Conservation (phyloP, 192 early-diverging fungal species). For the Physocladia obscura region DNA sequence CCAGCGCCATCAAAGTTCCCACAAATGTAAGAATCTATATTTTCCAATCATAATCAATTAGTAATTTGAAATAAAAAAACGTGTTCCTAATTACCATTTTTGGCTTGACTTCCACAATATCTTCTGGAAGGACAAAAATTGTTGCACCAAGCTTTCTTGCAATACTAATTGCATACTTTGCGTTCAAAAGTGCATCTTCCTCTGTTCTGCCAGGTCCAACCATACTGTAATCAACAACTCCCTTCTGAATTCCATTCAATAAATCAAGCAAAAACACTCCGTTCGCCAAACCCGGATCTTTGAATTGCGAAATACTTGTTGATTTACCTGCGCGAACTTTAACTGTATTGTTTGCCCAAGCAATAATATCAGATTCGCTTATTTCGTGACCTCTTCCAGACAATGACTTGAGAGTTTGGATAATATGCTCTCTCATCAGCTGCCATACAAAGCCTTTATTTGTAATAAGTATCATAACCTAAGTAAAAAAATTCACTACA, state of each 20-base stretch:
- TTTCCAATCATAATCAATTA: slow-evolving; percentile 47
- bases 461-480: neutral
- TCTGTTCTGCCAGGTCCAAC: slow-evolving; percentile 72
- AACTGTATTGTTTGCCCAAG: slow-evolving; percentile 90
- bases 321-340: slow-evolving; percentile 60
- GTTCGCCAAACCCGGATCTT: slow-evolving; percentile 73
- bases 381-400: slow-evolving; percentile 79
- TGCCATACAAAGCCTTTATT: slow-evolving; percentile 81
- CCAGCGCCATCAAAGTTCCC: slow-evolving; percentile 88
- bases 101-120: slow-evolving; percentile 96
- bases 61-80: neutral
- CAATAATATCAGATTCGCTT: slow-evolving; percentile 90
- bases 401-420: slow-evolving; percentile 86
- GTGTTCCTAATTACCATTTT: slow-evolving; percentile 85
- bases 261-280: slow-evolving; percentile 90
- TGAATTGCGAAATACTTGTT: slow-evolving; percentile 77
- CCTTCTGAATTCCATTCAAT: slow-evolving; percentile 88
- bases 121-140: slow-evolving; percentile 97
- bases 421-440: slow-evolving; percentile 96
- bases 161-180: slow-evolving; percentile 96
- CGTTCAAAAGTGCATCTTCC: slow-evolving; percentile 87
- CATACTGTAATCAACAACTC: slow-evolving; percentile 85
- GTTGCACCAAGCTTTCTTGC: slow-evolving; percentile 98
- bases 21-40: slow-evolving; percentile 90
- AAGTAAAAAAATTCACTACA: no score